Conservation (phyloP, 2,329 filamentous ascomycete genomes). For the Biscogniauxia marginata region DNA sequence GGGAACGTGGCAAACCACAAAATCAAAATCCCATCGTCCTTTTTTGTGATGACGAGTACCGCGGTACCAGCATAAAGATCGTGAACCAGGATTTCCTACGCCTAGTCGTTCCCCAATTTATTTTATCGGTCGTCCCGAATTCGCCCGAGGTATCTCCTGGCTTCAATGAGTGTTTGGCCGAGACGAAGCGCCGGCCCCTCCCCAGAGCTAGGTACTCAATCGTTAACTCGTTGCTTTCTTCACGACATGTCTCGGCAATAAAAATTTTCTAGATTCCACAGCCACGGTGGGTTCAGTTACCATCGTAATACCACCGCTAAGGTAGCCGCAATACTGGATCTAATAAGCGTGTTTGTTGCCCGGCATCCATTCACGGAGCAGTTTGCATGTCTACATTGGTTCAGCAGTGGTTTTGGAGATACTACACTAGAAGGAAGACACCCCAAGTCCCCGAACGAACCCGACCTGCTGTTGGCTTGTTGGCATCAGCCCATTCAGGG, state of each 20-base stretch:
- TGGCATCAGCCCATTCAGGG: not conserved
- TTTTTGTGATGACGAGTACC: not conserved
- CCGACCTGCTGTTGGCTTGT: not conserved
- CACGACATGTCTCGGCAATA: constrained; percentile 2
- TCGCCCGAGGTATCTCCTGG: constrained; percentile 20
- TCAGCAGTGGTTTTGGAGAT: not conserved
- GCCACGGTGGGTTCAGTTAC: not conserved
- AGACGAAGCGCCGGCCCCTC: constrained; percentile 12
- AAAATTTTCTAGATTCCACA: not conserved
- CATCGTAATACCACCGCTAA: not conserved
- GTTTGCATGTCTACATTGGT: not conserved
- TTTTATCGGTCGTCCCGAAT: constrained; percentile 23
- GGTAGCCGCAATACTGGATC: not conserved
- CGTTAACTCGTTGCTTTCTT: constrained; percentile 10
- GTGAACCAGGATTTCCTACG: constrained; percentile 13
- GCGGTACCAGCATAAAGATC: constrained; percentile 7
- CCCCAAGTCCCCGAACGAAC: not conserved
- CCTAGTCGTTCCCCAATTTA: constrained; percentile 1
- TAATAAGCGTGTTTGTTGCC: not conserved
- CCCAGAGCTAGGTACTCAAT: not conserved
- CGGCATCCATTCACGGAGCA: not conserved
- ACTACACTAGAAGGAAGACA: not conserved
- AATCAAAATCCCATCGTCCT: not conserved
- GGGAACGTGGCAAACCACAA: not conserved
- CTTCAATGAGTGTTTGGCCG: constrained; percentile 18